phyloP scores from a whole-genome alignment of 768 basidiomycete species.

The Boletus bicolor region DNA sequence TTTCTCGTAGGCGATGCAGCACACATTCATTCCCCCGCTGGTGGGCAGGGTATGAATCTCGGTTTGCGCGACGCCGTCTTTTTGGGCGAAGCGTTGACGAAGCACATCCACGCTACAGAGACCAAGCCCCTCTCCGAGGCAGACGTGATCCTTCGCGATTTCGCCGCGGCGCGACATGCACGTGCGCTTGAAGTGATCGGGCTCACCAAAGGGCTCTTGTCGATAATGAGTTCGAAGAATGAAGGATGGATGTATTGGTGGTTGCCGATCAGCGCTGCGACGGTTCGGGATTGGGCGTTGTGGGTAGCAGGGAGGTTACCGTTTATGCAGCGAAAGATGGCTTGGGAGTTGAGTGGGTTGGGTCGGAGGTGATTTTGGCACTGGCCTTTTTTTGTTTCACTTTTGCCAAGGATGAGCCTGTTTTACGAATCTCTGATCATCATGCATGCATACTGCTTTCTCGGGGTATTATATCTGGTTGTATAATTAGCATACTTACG shows the following conservation, averaged over 20 bases:
- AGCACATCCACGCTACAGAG: slow-evolving; percentile 30
- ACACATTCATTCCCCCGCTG: slow-evolving; percentile 51
- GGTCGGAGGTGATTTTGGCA: slow-evolving; percentile 16
- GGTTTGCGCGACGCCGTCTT: slow-evolving; percentile 51
- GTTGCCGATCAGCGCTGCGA: slow-evolving; percentile 28
- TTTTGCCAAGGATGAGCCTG: neutral
- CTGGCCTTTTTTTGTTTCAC: neutral
- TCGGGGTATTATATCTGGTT: neutral
- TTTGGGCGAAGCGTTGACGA: slow-evolving; percentile 40
- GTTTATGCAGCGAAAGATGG: slow-evolving; percentile 15
- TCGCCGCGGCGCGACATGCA: slow-evolving; percentile 35
- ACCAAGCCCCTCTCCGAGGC: slow-evolving; percentile 11
- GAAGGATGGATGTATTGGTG: slow-evolving; percentile 18
- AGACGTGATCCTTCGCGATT: slow-evolving; percentile 37
- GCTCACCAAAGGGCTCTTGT: slow-evolving; percentile 37
- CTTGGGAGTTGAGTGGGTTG: slow-evolving; percentile 29
- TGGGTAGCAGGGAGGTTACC: slow-evolving; percentile 21
- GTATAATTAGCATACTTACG: neutral
- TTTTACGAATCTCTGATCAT: neutral
- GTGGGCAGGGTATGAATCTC: slow-evolving; percentile 61
- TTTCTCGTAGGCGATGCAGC: slow-evolving; percentile 47
- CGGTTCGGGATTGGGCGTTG: slow-evolving; percentile 29
- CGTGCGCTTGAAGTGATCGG: slow-evolving; percentile 42
- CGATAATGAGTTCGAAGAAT: slow-evolving; percentile 20
- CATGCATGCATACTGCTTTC: neutral